phyloP scores from a whole-genome alignment of 2,329 filamentous ascomycete genomes.

The Calonectria naviculata region DNA sequence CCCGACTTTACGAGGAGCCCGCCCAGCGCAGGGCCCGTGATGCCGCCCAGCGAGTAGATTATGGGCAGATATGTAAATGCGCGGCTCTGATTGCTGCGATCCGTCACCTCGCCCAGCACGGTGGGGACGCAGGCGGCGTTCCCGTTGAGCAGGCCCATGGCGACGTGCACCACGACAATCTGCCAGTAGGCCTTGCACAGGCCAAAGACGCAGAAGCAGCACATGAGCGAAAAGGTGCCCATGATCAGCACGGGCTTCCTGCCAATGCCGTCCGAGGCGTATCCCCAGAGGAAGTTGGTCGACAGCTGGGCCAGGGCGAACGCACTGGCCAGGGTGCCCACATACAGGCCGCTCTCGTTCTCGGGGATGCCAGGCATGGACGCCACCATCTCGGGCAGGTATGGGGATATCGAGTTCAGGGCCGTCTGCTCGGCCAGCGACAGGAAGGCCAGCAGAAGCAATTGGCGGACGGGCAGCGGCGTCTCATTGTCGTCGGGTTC shows the following conservation, averaged over 20 bases:
- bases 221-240: constrained; percentile 84
- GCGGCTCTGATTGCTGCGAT: constrained; percentile 91
- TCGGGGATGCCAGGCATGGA: constrained; percentile 84
- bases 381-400: constrained; percentile 91
- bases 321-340: constrained; percentile 88
- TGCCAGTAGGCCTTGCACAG: constrained; percentile 88
- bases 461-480: constrained; percentile 84
- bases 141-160: constrained; percentile 95
- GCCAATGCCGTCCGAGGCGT: constrained; percentile 73
- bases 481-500: constrained; percentile 65
- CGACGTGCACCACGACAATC: constrained; percentile 83
- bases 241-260: constrained; percentile 80
- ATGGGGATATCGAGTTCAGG: constrained; percentile 95
- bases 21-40: constrained; percentile 92
- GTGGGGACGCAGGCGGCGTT: constrained; percentile 96
- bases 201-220: constrained; percentile 87
- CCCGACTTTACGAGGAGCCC: constrained; percentile 75
- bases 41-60: constrained; percentile 94
- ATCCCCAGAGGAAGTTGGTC: constrained; percentile 79
- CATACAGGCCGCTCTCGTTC: constrained; percentile 83
- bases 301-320: constrained; percentile 94
- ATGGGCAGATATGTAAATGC: constrained; percentile 96
- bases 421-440: constrained; percentile 95
- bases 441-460: constrained; percentile 86
- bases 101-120: constrained; percentile 93